These are phyloP conservation scores for Claviceps monticola DNA, from an alignment of 2,329 filamentous ascomycete genomes.

Conservation along the genomic window DNA sequence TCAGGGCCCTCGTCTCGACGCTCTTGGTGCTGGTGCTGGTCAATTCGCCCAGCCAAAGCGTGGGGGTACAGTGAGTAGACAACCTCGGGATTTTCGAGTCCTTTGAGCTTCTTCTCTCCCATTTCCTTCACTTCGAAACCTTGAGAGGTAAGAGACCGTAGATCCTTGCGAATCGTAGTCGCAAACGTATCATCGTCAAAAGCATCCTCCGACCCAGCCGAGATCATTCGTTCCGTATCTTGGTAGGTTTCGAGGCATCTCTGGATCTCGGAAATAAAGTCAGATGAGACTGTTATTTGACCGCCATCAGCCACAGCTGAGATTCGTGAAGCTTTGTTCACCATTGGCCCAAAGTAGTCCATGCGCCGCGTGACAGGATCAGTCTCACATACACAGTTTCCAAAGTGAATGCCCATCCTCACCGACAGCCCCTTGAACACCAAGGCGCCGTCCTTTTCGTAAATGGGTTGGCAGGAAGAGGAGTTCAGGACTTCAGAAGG, in stretches of 20 bases:
- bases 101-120: constrained; percentile 89
- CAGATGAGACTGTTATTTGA: constrained; percentile 90
- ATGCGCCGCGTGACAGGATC: constrained; percentile 95
- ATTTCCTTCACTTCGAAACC: constrained; percentile 96
- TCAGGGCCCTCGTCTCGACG: constrained; percentile 29
- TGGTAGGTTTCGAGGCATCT: constrained; percentile 80
- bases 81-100: constrained; percentile 90
- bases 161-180: constrained; percentile 71
- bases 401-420: constrained; percentile 95
- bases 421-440: constrained; percentile 94
- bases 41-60: constrained; percentile 65
- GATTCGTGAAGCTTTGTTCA: constrained; percentile 91
- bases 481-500: constrained; percentile 85
- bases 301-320: constrained; percentile 90
- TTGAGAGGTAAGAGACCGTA: constrained; percentile 74
- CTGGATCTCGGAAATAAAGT: constrained; percentile 94
- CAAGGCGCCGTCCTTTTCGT: constrained; percentile 70
- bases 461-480: constrained; percentile 66
- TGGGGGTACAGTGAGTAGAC: constrained; percentile 95
- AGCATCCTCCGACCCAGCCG: constrained; percentile 50
- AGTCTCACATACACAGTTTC: constrained; percentile 82
- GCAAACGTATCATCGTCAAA: constrained; percentile 62
- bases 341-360: constrained; percentile 99
- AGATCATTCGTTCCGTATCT: constrained; percentile 61
- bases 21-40: constrained; percentile 46